Conservation (phyloP, 257 asterid species). For the Jacaranda copaia region DNA sequence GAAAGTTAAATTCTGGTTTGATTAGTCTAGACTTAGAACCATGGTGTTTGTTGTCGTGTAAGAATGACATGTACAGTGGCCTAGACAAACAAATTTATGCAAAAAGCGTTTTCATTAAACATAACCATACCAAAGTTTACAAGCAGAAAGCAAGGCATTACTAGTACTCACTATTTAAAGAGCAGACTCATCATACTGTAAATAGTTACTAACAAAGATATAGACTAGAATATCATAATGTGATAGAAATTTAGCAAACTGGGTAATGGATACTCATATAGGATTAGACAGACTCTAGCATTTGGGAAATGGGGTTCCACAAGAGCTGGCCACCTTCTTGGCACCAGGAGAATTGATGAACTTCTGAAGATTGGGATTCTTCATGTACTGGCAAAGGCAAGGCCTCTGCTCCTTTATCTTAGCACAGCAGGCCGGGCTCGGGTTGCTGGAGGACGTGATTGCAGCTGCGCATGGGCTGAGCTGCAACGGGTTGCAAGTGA, state of each 20-base stretch:
- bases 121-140: slow-evolving; percentile 39
- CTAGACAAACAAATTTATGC: neutral
- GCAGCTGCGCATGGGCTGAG: slow-evolving; percentile 86
- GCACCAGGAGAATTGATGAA: slow-evolving; percentile 86
- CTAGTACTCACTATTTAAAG: slow-evolving; percentile 1
- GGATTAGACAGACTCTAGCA: slow-evolving; percentile 45
- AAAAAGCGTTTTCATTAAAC: slow-evolving; percentile 35
- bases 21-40: neutral
- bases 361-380: slow-evolving; percentile 73
- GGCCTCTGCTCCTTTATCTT: slow-evolving; percentile 81
- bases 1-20: neutral
- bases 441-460: slow-evolving; percentile 63
- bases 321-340: slow-evolving; percentile 69
- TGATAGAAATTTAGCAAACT: neutral
- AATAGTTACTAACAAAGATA: neutral
- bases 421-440: slow-evolving; percentile 57
- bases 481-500: slow-evolving; percentile 78
- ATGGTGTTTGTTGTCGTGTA: too few relatives aligned
- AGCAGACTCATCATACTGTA: slow-evolving; percentile 17
- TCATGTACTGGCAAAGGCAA: slow-evolving; percentile 84
- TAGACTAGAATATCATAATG: neutral
- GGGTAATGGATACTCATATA: slow-evolving; percentile 15
- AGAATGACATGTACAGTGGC: too few relatives aligned
- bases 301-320: slow-evolving; percentile 81
- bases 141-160: slow-evolving; percentile 33